Percentiles rank a stretch among this genome's conserved stretches.
phyloP scores from a whole-genome alignment of 345 rosid genomes.

The Ceriops tagal region DNA sequence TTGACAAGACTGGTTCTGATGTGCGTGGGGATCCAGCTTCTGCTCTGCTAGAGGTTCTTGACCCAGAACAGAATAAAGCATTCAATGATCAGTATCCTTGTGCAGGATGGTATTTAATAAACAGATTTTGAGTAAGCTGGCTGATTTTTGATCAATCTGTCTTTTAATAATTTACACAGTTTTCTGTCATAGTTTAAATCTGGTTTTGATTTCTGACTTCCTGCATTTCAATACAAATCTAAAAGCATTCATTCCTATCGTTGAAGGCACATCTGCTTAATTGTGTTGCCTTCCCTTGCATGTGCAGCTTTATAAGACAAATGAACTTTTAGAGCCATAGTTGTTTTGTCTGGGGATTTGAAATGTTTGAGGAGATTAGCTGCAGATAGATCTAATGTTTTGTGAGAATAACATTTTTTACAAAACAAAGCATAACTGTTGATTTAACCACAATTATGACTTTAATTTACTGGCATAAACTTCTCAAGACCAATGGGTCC shows the following conservation, averaged over 20 bases:
- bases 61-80: constrained; percentile 88
- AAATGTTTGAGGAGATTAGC: constrained; percentile 6
- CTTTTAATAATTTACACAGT: not conserved
- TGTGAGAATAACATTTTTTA: not conserved
- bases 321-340: too few species aligned
- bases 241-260: too few species aligned
- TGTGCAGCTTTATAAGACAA: too few species aligned
- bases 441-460: not conserved
- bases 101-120: constrained; percentile 8
- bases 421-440: not conserved
- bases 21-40: constrained; percentile 99
- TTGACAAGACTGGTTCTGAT: constrained; percentile 98
- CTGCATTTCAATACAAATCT: too few species aligned
- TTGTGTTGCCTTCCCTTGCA: too few species aligned
- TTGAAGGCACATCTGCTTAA: too few species aligned
- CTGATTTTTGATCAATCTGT: not conserved
- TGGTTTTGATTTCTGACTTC: not conserved
- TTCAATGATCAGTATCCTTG: constrained; percentile 98
- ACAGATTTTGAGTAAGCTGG: not conserved
- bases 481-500: constrained; percentile 28
- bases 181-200: not conserved
- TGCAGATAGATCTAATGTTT: constrained; percentile 1
- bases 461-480: constrained; percentile 8
- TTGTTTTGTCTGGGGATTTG: constrained; percentile 5
- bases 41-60: constrained; percentile 98